phyloP scores from a whole-genome alignment of 116 monocot species.

The Dioscorea cayenensis region DNA sequence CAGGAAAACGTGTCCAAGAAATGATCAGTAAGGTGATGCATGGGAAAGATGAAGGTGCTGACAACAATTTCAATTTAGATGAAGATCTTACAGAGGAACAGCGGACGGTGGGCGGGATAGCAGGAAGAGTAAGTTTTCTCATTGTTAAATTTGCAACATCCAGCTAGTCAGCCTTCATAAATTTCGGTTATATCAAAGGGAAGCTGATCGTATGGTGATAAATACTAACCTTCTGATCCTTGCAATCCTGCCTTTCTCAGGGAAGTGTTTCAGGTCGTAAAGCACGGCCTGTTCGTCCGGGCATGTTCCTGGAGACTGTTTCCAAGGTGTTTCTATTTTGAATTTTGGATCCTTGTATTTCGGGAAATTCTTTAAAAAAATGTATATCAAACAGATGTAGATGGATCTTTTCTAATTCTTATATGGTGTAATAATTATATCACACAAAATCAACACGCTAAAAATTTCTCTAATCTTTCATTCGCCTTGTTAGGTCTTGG shows the following conservation, averaged over 20 bases:
- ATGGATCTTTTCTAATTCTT: neutral
- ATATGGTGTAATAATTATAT: no score
- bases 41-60: conserved; percentile 87
- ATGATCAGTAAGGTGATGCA: conserved; percentile 89
- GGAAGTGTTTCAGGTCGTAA: conserved; percentile 73
- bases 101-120: conserved; percentile 39
- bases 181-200: neutral
- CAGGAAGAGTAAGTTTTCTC: conserved; percentile 57
- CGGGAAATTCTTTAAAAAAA: no score
- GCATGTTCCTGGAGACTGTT: conserved; percentile 98
- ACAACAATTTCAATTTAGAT: conserved; percentile 15
- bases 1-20: conserved; percentile 54
- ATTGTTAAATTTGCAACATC: neutral
- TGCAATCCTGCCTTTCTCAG: conserved; percentile 24
- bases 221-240: neutral
- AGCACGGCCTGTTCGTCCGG: conserved; percentile 87
- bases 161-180: neutral
- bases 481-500: conserved; percentile 41
- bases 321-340: conserved; percentile 54
- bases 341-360: neutral
- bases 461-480: no score
- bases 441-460: no score
- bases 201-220: neutral
- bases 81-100: conserved; percentile 16
- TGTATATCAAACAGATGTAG: neutral